A percentile compares a stretch with the other conserved stretches of the same genome.
phyloP scores from a whole-genome alignment of 2,329 filamentous ascomycete genomes.

The Trichothecium roseum region DNA sequence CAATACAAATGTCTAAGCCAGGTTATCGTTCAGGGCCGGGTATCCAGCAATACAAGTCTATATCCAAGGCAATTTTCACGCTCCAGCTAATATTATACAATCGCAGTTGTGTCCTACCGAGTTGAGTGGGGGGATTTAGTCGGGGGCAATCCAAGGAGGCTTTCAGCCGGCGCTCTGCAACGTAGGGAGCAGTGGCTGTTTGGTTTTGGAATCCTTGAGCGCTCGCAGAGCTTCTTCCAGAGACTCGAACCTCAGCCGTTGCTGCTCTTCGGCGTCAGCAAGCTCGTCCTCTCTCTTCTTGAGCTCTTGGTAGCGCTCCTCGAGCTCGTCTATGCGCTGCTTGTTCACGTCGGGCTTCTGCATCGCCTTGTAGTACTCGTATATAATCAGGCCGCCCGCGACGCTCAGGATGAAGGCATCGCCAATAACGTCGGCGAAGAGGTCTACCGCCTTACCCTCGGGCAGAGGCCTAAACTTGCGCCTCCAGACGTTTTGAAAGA shows the following conservation, averaged over 20 bases:
- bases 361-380: constrained; percentile 49
- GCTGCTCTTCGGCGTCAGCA: constrained; percentile 31
- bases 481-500: constrained; percentile 45
- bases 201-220: constrained; percentile 46
- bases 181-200: constrained; percentile 38
- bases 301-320: constrained; percentile 36
- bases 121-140: too few species aligned
- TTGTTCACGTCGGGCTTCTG: constrained; percentile 49
- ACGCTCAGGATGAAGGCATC: constrained; percentile 54
- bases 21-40: too few species aligned
- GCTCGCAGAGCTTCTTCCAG: constrained; percentile 43
- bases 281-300: constrained; percentile 39
- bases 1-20: too few species aligned
- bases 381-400: constrained; percentile 45
- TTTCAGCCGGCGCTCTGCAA: constrained; percentile 12
- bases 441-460: constrained; percentile 53
- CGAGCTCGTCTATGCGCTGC: constrained; percentile 41
- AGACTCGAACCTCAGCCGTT: constrained; percentile 34
- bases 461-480: constrained; percentile 54
- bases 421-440: constrained; percentile 56
- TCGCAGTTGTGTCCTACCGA: too few species aligned
- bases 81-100: not conserved
- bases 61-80: too few species aligned
- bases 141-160: too few species aligned
- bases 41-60: too few species aligned